Conservation (phyloP, 352 stramenopile species). For the Phytophthora aleatoria region DNA sequence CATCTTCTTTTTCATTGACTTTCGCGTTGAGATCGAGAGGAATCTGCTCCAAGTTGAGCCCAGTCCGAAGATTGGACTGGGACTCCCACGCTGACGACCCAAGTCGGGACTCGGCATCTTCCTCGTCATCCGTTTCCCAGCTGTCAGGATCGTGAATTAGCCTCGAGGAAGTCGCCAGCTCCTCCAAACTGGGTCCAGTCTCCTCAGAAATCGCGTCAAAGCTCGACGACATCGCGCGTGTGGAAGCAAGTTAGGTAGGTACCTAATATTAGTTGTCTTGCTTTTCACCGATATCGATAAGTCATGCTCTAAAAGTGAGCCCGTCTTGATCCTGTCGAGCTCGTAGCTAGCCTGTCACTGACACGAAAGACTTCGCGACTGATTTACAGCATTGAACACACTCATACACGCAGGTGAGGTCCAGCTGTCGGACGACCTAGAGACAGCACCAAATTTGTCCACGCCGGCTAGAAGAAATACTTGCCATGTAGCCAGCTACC, state of each 20-base stretch:
- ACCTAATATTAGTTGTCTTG: constrained; percentile 11
- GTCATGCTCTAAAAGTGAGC: background rate
- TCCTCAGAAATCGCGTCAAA: constrained; percentile 3
- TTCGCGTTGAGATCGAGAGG: constrained; percentile 10
- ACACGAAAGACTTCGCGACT: background rate
- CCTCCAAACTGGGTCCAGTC: constrained; percentile 8
- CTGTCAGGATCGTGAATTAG: constrained; percentile 19
- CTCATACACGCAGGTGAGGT: constrained; percentile 9
- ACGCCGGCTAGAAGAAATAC: background rate
- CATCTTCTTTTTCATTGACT: background rate
- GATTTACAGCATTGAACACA: background rate
- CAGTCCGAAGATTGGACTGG: constrained; percentile 1
- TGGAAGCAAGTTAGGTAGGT: background rate
- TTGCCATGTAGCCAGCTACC: background rate
- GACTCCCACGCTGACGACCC: constrained; percentile 16
- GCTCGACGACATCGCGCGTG: constrained; percentile 6
- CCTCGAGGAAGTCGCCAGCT: constrained; percentile 5
- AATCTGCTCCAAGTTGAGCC: constrained; percentile 18
- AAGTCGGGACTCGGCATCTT: constrained; percentile 9
- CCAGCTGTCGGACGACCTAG: constrained; percentile 2
- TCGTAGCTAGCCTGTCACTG: background rate
- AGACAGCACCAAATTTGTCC: constrained; percentile 18
- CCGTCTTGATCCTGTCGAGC: background rate
- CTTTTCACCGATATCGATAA: no score
- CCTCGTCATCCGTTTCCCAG: constrained; percentile 12